phyloP scores from a whole-genome alignment of 73 alveolate genomes.

The Paramecium sonneborni region DNA sequence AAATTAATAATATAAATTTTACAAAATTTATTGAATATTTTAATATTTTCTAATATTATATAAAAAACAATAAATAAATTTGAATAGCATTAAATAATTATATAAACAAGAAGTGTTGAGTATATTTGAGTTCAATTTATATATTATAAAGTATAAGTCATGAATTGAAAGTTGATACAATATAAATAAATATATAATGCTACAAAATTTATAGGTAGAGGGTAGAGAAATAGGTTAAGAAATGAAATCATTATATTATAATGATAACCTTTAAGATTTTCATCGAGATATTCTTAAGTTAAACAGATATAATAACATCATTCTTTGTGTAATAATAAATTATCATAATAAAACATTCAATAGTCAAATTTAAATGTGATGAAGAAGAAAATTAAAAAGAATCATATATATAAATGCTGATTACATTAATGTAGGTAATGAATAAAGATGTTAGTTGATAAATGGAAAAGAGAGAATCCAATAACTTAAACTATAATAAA shows the following conservation, averaged over 20 bases:
- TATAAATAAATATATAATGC: no score
- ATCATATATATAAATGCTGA: slow-evolving; percentile 82
- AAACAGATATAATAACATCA: slow-evolving; percentile 77
- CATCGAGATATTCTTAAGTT: slow-evolving; percentile 65
- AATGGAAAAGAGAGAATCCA: slow-evolving; percentile 75
- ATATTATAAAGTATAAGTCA: no score
- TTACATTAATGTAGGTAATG: slow-evolving; percentile 60
- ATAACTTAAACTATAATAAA: slow-evolving; percentile 76
- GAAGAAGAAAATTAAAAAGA: slow-evolving; percentile 55
- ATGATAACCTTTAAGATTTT: slow-evolving; percentile 66
- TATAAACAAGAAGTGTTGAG: no score
- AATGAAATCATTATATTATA: slow-evolving; percentile 79
- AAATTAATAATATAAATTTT: no score
- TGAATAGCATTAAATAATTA: no score
- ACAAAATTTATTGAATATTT: no score
- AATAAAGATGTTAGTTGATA: neutral
- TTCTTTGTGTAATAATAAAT: slow-evolving; percentile 66
- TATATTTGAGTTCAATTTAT: no score
- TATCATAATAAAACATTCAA: slow-evolving; percentile 55
- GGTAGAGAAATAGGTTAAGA: neutral
- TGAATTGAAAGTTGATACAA: no score
- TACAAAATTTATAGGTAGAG: neutral
- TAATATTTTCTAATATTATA: no score
- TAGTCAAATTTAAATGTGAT: slow-evolving; percentile 39
- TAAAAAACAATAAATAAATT: no score